A percentile compares a stretch with the other conserved stretches of the same genome.
These are phyloP conservation scores for Apiotrichum veenhuisii DNA, from an alignment of 1,284 basidiomycete genomes.

Conservation along the genomic window DNA sequence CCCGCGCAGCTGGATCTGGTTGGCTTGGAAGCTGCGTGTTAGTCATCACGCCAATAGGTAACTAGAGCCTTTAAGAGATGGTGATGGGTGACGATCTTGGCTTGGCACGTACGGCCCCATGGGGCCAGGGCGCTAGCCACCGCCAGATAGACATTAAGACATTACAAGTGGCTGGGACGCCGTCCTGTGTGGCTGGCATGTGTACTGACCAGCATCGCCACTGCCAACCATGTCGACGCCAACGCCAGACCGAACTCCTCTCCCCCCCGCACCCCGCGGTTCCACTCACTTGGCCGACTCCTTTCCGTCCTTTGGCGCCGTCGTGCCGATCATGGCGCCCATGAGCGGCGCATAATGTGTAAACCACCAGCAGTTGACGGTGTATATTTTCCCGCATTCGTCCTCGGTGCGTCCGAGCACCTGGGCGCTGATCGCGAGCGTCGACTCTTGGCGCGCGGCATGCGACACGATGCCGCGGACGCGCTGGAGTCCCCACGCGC, in stretches of 20 bases:
- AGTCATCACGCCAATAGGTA: too few relatives aligned
- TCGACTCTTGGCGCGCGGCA: conserved; percentile 9
- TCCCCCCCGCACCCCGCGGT: too few relatives aligned
- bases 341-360: conserved; percentile 45
- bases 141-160: too few relatives aligned
- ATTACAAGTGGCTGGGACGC: too few relatives aligned
- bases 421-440: conserved; percentile 38
- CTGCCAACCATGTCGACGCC: too few relatives aligned
- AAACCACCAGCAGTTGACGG: conserved; percentile 50
- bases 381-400: conserved; percentile 50
- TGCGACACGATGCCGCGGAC: not conserved
- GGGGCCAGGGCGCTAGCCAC: too few relatives aligned
- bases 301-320: conserved; percentile 25
- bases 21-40: conserved; percentile 51
- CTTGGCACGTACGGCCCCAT: too few relatives aligned
- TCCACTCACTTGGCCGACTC: conserved; percentile 35
- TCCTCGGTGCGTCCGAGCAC: conserved; percentile 49
- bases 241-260: too few relatives aligned
- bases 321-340: conserved; percentile 38
- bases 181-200: too few relatives aligned
- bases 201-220: too few relatives aligned
- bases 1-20: conserved; percentile 53
- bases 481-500: conserved; percentile 27
- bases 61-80: too few relatives aligned
- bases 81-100: too few relatives aligned